Conservation (phyloP, 352 stramenopile genomes). For the Peronospora destructor region DNA sequence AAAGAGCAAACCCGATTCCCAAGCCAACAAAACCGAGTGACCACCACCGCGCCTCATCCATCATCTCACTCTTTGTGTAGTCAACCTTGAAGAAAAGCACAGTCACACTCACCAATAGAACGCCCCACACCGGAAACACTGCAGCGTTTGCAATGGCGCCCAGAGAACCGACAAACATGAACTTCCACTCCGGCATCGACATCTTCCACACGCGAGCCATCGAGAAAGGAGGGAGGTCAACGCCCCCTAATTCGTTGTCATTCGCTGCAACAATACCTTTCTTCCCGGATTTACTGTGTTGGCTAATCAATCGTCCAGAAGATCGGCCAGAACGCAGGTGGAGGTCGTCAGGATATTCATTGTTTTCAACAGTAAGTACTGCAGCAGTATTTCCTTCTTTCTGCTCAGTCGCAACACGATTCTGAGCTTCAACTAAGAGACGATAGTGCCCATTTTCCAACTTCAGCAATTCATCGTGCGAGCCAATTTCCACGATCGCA, state of each 20-base stretch:
- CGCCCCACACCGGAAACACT: conserved; percentile 50
- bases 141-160: conserved; percentile 34
- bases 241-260: conserved; percentile 19
- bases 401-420: conserved; percentile 14
- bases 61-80: conserved; percentile 47
- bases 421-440: conserved; percentile 33
- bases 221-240: conserved; percentile 24
- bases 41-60: conserved; percentile 34
- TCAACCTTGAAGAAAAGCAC: conserved; percentile 45
- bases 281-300: conserved; percentile 22
- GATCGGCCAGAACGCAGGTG: conserved; percentile 14
- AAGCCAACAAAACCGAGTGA: conserved; percentile 42
- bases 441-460: conserved; percentile 32
- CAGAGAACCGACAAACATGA: conserved; percentile 26
- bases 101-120: conserved; percentile 42
- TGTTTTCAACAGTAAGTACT: conserved; percentile 10
- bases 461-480: conserved; percentile 76
- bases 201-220: conserved; percentile 43
- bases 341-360: conserved; percentile 13
- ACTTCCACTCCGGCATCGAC: conserved; percentile 39
- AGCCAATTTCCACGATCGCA: conserved; percentile 69
- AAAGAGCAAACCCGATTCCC: conserved; percentile 29
- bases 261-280: conserved; percentile 3
- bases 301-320: conserved; percentile 20
- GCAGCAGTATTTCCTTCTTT: conserved; percentile 9